Conservation (phyloP, 257 asterid genomes). For the Marsdenia floribunda region DNA sequence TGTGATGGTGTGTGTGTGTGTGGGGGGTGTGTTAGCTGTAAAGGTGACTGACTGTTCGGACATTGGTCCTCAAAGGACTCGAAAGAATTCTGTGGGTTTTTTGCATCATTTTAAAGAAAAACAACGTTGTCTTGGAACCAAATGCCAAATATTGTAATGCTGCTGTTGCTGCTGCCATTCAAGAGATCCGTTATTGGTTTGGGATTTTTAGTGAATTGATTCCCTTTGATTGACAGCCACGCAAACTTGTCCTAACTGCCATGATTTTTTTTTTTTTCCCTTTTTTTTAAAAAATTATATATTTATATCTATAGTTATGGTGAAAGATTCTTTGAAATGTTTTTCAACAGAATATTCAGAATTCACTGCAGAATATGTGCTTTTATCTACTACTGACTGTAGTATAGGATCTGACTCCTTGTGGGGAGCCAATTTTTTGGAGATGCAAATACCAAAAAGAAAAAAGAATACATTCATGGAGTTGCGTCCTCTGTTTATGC, state of each 20-base stretch:
- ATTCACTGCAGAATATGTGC: background rate
- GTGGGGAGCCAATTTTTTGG: background rate
- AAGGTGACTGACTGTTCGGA: constrained; percentile 17
- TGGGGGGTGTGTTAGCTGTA: constrained; percentile 21
- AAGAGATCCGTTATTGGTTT: background rate
- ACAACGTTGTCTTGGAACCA: background rate
- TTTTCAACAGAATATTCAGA: background rate
- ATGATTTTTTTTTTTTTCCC: background rate
- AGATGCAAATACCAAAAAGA: too few species aligned
- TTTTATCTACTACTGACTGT: background rate
- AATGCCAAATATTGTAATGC: background rate
- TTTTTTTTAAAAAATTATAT: background rate
- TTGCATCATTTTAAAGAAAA: background rate
- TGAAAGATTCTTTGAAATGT: background rate
- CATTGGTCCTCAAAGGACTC: constrained; percentile 15
- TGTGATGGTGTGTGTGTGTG: background rate
- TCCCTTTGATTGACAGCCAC: background rate
- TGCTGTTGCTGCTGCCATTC: background rate
- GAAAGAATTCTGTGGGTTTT: constrained; percentile 16
- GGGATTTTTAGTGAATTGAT: background rate
- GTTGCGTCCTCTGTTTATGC: too few species aligned
- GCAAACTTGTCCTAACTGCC: background rate
- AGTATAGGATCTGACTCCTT: background rate
- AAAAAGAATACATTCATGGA: too few species aligned
- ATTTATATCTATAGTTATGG: background rate